A percentile compares a stretch with the other conserved stretches of the same genome.
These are phyloP conservation scores for Eleusine indica DNA, from an alignment of 176 grass and related monocot genomes.

Conservation along the genomic window DNA sequence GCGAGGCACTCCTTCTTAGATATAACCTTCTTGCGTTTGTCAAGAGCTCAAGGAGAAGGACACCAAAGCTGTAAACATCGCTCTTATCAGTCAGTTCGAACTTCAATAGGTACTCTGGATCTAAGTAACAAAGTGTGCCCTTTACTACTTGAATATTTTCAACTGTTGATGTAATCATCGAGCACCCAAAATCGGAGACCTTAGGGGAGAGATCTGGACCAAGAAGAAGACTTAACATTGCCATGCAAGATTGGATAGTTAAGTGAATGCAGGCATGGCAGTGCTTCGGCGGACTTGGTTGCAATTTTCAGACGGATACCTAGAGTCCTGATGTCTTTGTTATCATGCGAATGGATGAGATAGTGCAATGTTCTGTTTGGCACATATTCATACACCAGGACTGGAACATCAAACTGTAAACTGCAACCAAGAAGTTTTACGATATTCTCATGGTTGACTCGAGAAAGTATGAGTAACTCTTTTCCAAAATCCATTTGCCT, in stretches of 20 bases:
- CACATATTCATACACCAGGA: too few species aligned
- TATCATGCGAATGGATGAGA: constrained; percentile 5
- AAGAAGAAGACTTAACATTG: constrained; percentile 35
- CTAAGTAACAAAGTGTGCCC: constrained; percentile 25
- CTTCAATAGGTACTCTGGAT: constrained; percentile 21
- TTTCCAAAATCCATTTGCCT: constrained; percentile 32
- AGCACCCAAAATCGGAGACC: constrained; percentile 38
- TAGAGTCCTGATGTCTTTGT: neutral
- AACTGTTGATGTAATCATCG: neutral
- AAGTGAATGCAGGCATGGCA: constrained; percentile 29
- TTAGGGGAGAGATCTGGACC: neutral
- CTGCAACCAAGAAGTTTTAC: too few species aligned
- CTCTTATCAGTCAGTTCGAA: constrained; percentile 30
- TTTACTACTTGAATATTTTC: neutral
- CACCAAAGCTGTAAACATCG: constrained; percentile 24
- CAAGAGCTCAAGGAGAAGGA: constrained; percentile 29
- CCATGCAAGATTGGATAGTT: constrained; percentile 15
- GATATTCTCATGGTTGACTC: too few species aligned
- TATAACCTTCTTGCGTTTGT: neutral
- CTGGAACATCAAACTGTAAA: too few species aligned
- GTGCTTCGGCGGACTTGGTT: constrained; percentile 4
- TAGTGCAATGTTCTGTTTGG: neutral
- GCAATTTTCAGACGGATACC: constrained; percentile 21
- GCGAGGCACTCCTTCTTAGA: neutral
- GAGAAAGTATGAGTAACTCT: constrained; percentile 40